Evolutionary conservation across 345 rosid genomes (phyloP).

Genomic region (Sonneratia caseolaris): DNA sequence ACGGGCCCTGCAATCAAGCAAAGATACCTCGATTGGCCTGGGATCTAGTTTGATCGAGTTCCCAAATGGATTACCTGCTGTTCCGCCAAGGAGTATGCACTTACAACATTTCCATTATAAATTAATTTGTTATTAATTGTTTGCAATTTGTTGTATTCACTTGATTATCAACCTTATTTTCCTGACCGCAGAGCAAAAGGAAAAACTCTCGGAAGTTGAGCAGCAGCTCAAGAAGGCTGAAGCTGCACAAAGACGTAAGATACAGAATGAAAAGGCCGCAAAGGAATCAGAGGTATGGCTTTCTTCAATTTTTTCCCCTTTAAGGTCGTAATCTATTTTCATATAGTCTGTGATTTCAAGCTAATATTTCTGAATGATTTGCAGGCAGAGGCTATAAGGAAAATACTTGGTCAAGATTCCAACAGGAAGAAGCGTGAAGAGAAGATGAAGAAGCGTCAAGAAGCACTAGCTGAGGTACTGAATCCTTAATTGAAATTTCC

Average conservation of each 20-base stretch:
- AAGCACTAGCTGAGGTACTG: conserved; percentile 76
- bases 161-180: background rate
- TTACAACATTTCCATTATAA: background rate
- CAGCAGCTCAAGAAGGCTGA: conserved; percentile 84
- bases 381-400: conserved; percentile 86
- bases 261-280: conserved; percentile 88
- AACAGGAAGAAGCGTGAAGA: conserved; percentile 81
- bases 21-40: conserved; percentile 28
- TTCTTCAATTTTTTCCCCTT: background rate
- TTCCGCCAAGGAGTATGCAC: conserved; percentile 77
- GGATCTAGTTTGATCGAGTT: conserved; percentile 39
- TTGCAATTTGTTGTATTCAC: conserved; percentile 3
- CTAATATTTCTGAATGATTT: conserved; percentile 38
- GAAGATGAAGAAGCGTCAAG: conserved; percentile 53
- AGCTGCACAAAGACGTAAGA: conserved; percentile 83
- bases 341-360: background rate
- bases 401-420: conserved; percentile 95
- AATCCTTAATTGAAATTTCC: background rate
- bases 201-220: conserved; percentile 72
- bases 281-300: conserved; percentile 69
- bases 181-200: conserved; percentile 57
- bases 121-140: background rate
- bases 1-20: conserved; percentile 80
- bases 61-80: conserved; percentile 88
- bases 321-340: background rate